A percentile compares a stretch with the other conserved stretches of the same genome.
Conservation (phyloP, 2,329 filamentous ascomycete species). For the Colletotrichum acutatum region DNA sequence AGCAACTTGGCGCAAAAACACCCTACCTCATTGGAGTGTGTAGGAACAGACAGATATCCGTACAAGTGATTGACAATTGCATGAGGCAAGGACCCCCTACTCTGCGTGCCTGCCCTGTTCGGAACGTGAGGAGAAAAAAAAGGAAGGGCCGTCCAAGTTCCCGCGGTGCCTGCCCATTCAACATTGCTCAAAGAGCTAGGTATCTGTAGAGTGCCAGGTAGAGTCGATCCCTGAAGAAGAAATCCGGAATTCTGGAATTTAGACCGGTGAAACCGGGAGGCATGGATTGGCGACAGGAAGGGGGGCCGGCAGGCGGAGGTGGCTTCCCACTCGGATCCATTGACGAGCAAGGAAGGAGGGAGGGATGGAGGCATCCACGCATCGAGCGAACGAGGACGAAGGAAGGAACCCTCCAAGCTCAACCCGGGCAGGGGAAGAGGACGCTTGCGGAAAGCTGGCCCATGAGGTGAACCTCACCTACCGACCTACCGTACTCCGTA, state of each 20-base stretch:
- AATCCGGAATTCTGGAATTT: conserved; percentile 33
- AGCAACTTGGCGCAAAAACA: neutral
- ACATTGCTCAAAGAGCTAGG: conserved; percentile 4
- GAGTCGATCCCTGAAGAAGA: conserved; percentile 17
- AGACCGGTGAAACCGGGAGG: conserved; percentile 2
- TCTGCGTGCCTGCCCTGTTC: neutral
- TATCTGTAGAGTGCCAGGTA: too few relatives aligned
- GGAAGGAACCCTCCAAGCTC: neutral
- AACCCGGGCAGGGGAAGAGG: too few relatives aligned
- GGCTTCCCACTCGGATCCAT: conserved; percentile 26
- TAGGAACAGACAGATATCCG: too few relatives aligned
- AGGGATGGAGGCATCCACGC: neutral
- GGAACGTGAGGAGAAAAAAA: neutral
- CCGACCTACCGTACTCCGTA: neutral
- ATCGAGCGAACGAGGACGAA: neutral
- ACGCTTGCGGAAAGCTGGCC: neutral
- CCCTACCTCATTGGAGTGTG: too few relatives aligned
- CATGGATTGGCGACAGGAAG: neutral
- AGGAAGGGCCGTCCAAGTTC: conserved; percentile 27
- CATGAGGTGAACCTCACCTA: neutral
- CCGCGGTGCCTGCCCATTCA: neutral
- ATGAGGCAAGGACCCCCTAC: neutral
- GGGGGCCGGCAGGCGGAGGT: conserved; percentile 4
- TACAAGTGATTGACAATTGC: too few relatives aligned
- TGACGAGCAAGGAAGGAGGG: conserved; percentile 26